Evolutionary conservation across 208 protist species (phyloP), one percentile per base, ranked within the genome.

Genomic region (Acanthamoeba polyphaga): DNA sequence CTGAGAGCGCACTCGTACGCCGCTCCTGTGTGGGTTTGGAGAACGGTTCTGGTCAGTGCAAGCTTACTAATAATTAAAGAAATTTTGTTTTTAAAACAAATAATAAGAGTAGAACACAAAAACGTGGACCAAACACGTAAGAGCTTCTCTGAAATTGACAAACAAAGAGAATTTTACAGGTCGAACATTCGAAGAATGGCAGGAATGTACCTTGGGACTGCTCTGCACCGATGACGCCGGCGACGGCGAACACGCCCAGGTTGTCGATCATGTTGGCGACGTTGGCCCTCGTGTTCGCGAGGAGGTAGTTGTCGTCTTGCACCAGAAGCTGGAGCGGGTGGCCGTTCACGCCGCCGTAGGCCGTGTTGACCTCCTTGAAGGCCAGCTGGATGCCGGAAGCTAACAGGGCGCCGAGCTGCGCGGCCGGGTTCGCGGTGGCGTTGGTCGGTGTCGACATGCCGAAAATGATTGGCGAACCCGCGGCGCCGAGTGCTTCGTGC

Each of bases 141-240:
- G 10, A 24, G 7, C 29, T 43, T 38, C 34, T 38, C 34, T 38
- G 34, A 38, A 38, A 38, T 38, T 27, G 17, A 62, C 58, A 84
- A 84, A 53, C 15, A 53, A 53, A 53, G 49, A 19, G 24, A 53
- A 12, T 24, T 53, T 6, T 3, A 51, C 1, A 84, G 5, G 34
- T 2, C 34, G 5, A 53, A 84, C 22, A 62, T 62, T 62, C 7
- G 6, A 49, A 3, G 74, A 15, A 24, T 38, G 46, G 17, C 12
- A 51, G 46, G 53, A 53, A 24, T 13, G 78, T 64, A 89, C 80
- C 80, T 17, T 89, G 24, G 0, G 80, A n/a, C 80, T 89, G 80
- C n/a, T 89, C 80, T 0, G 80, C 80, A 8, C 80, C 80, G 19
- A 89, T 89, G 51, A 89, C 80, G 53, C 80, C 80, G 24, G 51